Evolutionary conservation across 1,284 basidiomycete genomes (phyloP).

Genomic region (Rhizoctonia solani): DNA sequence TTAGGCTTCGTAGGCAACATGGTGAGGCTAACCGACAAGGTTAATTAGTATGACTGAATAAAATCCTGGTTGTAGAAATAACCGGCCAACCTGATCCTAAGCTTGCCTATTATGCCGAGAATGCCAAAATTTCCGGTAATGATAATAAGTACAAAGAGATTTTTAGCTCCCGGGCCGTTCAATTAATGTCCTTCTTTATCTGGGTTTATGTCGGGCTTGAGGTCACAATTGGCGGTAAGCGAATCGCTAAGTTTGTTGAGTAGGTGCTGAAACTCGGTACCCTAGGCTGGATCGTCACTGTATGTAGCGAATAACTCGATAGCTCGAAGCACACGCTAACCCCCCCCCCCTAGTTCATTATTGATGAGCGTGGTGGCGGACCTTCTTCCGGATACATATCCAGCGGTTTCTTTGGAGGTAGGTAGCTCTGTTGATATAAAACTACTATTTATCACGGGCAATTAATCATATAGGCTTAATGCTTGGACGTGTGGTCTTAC

Average conservation of each 20-base stretch:
- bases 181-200: slow-evolving; percentile 40
- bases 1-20: slow-evolving; percentile 61
- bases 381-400: slow-evolving; percentile 48
- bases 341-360: slow-evolving; percentile 21
- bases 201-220: slow-evolving; percentile 41
- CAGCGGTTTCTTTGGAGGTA: slow-evolving; percentile 26
- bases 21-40: slow-evolving; percentile 9
- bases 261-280: no score
- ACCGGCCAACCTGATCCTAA: background rate
- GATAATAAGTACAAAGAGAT: slow-evolving; percentile 33
- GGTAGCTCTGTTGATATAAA: background rate
- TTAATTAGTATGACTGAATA: background rate
- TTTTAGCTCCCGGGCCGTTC: slow-evolving; percentile 31
- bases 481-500: slow-evolving; percentile 42
- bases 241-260: no score
- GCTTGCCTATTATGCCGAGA: background rate
- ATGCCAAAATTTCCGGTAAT: slow-evolving; percentile 38
- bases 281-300: slow-evolving; percentile 17
- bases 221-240: slow-evolving; percentile 42
- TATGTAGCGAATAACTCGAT: background rate
- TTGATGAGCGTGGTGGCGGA: slow-evolving; percentile 45
- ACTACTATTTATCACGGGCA: background rate
- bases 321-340: background rate
- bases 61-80: background rate
- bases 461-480: slow-evolving; percentile 40